Percentiles rank a stretch among this genome's conserved stretches.
phyloP scores from a whole-genome alignment of 2,329 filamentous ascomycete species.

The Incumbomyces lentus region DNA sequence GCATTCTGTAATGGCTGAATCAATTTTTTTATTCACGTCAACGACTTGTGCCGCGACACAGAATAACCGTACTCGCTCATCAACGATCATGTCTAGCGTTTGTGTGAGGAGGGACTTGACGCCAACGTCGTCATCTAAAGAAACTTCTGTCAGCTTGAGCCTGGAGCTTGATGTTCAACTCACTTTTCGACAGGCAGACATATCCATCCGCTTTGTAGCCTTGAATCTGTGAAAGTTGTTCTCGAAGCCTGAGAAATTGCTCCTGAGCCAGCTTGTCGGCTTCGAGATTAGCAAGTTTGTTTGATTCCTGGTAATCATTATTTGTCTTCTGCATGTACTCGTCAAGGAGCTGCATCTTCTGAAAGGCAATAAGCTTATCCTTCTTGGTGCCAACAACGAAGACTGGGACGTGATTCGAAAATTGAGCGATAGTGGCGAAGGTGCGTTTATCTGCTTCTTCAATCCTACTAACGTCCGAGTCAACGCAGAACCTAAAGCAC shows the following conservation, averaged over 20 bases:
- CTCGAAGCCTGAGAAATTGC: constrained; percentile 15
- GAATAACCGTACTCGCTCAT: constrained; percentile 26
- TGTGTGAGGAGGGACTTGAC: constrained; percentile 23
- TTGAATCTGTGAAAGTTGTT: constrained; percentile 16
- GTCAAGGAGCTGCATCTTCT: constrained; percentile 17
- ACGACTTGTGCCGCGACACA: constrained; percentile 27
- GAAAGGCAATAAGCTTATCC: constrained; percentile 25
- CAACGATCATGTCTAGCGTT: constrained; percentile 24
- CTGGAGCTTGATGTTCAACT: not conserved
- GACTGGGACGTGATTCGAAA: constrained; percentile 26
- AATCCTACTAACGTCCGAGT: constrained; percentile 26
- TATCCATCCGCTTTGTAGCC: constrained; percentile 20
- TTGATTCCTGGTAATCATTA: constrained; percentile 20
- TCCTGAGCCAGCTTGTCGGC: constrained; percentile 15
- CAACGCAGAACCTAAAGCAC: constrained; percentile 25
- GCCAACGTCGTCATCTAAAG: constrained; percentile 23
- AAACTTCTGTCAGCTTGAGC: not conserved
- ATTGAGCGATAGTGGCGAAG: constrained; percentile 24
- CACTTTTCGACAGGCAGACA: constrained; percentile 19
- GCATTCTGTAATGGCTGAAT: constrained; percentile 25
- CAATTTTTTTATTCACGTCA: constrained; percentile 27
- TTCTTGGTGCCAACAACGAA: constrained; percentile 28
- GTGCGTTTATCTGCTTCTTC: constrained; percentile 26
- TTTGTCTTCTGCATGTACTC: constrained; percentile 14
- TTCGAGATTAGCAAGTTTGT: constrained; percentile 18